Evolutionary conservation across 2,329 filamentous ascomycete species (phyloP).

Genomic region (Basipetospora chlamydospora): DNA sequence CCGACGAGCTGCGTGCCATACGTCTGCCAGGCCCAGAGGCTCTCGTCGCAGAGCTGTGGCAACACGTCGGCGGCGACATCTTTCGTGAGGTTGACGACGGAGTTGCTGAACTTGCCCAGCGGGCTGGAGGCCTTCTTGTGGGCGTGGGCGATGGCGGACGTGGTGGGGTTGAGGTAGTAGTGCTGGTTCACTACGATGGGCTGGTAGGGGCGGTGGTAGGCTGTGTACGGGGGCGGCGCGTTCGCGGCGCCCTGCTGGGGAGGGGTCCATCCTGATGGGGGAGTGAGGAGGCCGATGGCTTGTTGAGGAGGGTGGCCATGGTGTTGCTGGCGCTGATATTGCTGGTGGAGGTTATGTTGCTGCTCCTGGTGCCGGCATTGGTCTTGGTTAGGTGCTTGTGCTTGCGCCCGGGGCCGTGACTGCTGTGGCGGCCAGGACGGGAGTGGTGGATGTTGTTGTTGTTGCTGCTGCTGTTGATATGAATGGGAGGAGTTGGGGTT

Average conservation of each 20-base stretch:
- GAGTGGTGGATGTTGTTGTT: conserved; percentile 5
- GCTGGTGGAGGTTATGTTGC: conserved; percentile 6
- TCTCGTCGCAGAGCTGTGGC: conserved; percentile 4
- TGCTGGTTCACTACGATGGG: conserved; percentile 38
- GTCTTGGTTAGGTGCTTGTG: no score
- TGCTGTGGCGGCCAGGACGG: conserved; percentile 5
- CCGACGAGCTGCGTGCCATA: conserved; percentile 4
- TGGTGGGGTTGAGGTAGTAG: conserved; percentile 26
- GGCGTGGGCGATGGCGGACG: not conserved
- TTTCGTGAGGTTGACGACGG: not conserved
- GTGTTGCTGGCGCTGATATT: conserved; percentile 11
- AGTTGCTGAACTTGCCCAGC: conserved; percentile 2
- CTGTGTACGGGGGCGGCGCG: not conserved
- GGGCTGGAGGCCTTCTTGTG: not conserved
- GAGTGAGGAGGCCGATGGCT: conserved; percentile 12
- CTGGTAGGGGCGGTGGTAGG: conserved; percentile 11
- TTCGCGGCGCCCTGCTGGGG: conserved; percentile 4
- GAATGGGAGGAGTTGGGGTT: no score
- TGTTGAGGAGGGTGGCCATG: conserved; percentile 8
- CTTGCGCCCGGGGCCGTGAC: not conserved
- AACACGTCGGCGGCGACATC: conserved; percentile 1
- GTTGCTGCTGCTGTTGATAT: no score
- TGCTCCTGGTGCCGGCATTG: conserved; percentile 7
- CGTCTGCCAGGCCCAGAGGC: conserved; percentile 1
- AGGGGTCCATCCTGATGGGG: conserved; percentile 12